Evolutionary conservation across 2,329 filamentous ascomycete species (phyloP).

Genomic region (Cytospora piceae): DNA sequence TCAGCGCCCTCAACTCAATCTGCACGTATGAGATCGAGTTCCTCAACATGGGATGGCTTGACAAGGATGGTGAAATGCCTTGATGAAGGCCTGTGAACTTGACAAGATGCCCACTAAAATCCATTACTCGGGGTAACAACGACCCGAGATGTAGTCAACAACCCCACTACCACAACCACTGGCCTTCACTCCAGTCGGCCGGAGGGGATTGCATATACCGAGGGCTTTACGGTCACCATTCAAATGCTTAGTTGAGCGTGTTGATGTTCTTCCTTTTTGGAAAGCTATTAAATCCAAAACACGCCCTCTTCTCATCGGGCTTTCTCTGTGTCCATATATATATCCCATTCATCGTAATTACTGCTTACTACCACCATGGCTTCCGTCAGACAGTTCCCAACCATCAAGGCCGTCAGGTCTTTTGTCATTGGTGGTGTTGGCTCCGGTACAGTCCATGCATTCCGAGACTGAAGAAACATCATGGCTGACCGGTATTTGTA

Average conservation of each 20-base stretch:
- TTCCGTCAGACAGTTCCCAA: slow-evolving; percentile 65
- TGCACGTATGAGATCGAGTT: no score
- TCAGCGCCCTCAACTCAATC: no score
- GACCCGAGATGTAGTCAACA: slow-evolving; percentile 11
- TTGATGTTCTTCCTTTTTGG: background rate
- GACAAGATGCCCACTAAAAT: background rate
- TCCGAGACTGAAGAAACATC: background rate
- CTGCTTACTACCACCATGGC: slow-evolving; percentile 44
- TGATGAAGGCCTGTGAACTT: background rate
- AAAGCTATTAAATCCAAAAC: background rate
- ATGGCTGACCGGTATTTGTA: slow-evolving; percentile 39
- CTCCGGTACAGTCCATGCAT: slow-evolving; percentile 48
- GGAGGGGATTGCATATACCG: slow-evolving; percentile 2
- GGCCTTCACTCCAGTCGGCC: slow-evolving; percentile 14
- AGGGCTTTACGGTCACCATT: background rate
- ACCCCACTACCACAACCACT: slow-evolving; percentile 23
- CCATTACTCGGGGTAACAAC: slow-evolving; percentile 26
- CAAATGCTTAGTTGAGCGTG: background rate
- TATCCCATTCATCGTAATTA: background rate
- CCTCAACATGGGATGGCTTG: no score
- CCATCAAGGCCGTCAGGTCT: slow-evolving; percentile 74
- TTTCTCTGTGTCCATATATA: background rate
- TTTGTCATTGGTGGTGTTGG: slow-evolving; percentile 70
- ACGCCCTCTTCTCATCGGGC: background rate
- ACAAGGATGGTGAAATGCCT: no score